Evolutionary conservation across 495 filamentous ascomycete genomes (phyloP).

Genomic region (Aspergillus steynii): DNA sequence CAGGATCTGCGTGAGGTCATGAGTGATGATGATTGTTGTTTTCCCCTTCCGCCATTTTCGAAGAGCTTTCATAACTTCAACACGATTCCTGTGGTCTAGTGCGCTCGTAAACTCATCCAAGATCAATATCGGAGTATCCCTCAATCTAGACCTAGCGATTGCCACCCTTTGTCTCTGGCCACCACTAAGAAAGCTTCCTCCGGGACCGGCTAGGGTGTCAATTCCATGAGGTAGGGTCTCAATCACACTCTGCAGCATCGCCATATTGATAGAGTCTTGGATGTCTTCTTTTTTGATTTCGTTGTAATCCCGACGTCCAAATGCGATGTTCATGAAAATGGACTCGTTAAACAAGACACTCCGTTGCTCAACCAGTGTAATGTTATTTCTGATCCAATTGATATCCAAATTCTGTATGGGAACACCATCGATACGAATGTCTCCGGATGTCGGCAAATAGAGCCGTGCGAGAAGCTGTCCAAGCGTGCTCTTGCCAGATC

Average conservation of each 20-base stretch:
- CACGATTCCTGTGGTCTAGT: conserved; percentile 71
- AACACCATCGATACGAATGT: conserved; percentile 68
- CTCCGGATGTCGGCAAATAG: conserved; percentile 66
- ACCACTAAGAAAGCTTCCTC: conserved; percentile 74
- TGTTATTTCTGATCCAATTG: conserved; percentile 74
- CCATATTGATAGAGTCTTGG: conserved; percentile 54
- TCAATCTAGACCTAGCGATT: conserved; percentile 75
- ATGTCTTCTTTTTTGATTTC: conserved; percentile 56
- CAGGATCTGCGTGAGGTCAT: conserved; percentile 80
- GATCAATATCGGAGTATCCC: conserved; percentile 78
- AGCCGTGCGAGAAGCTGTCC: conserved; percentile 76
- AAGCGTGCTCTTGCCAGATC: conserved; percentile 92
- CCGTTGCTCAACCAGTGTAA: conserved; percentile 82
- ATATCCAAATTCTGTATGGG: conserved; percentile 62
- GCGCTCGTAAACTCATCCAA: conserved; percentile 85
- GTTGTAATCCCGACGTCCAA: conserved; percentile 58
- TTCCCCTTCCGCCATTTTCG: conserved; percentile 68
- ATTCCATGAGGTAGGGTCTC: conserved; percentile 68
- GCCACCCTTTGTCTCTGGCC: conserved; percentile 79
- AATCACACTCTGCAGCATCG: conserved; percentile 74
- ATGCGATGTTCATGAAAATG: conserved; percentile 75
- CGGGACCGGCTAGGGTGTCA: conserved; percentile 69
- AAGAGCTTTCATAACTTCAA: conserved; percentile 68
- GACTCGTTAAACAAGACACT: conserved; percentile 84
- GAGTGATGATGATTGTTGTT: conserved; percentile 86